A percentile compares a stretch with the other conserved stretches of the same genome.
Conservation (phyloP, 768 basidiomycete genomes). For the Lactarius pseudohatsudake region DNA sequence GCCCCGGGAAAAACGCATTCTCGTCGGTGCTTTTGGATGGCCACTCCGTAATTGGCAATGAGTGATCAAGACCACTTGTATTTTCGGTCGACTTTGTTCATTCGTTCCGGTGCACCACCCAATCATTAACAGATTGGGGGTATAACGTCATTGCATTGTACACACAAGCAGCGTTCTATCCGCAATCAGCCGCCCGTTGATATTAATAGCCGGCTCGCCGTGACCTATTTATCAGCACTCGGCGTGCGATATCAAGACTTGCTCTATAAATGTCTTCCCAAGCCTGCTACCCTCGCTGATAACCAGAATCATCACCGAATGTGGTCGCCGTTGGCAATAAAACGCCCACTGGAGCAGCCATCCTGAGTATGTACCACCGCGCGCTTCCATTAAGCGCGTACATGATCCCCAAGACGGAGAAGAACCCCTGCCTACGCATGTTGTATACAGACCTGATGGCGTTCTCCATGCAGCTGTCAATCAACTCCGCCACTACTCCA, state of each 20-base stretch:
- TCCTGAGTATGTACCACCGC: not conserved
- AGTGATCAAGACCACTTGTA: too few species aligned
- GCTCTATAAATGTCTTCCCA: not conserved
- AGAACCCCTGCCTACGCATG: not conserved
- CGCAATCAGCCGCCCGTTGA: not conserved
- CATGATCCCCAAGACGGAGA: not conserved
- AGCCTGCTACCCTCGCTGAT: not conserved
- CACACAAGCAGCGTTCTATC: not conserved
- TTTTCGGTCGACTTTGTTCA: not conserved
- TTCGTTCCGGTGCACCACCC: not conserved
- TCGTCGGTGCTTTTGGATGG: too few species aligned
- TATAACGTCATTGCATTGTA: not conserved
- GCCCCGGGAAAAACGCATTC: too few species aligned
- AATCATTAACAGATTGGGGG: too few species aligned
- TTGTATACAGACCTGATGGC: not conserved
- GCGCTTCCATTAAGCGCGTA: not conserved
- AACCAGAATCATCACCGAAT: not conserved
- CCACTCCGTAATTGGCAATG: too few species aligned
- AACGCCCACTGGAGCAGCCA: not conserved
- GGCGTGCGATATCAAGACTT: not conserved
- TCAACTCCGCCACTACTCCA: not conserved
- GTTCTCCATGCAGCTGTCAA: conserved; percentile 9
- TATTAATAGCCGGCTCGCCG: not conserved
- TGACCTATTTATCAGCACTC: not conserved
- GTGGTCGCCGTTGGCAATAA: not conserved